Evolutionary conservation across 768 basidiomycete species (phyloP), one percentile per base, ranked within the genome.

Genomic region (Termitomyces titanicus): DNA sequence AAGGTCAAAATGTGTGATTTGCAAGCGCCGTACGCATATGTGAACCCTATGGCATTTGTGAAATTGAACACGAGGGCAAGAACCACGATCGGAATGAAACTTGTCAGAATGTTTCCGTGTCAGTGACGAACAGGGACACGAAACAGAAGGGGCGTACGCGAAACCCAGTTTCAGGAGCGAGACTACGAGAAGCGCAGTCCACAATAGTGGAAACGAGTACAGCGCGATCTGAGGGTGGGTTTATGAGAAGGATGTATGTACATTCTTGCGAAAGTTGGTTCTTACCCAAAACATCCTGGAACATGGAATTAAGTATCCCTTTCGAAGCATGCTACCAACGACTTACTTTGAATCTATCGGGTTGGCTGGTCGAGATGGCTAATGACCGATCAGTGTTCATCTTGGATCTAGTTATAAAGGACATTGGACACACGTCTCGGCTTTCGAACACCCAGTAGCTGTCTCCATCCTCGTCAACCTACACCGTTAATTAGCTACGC

Each of bases 401-500:
- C 22, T 22, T 38, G 1, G 6, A 13, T 29, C 0, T 42, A 13
- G 38, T 20, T 18, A 15, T 10, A 31, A 29, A 25, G 29, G 10
- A 15, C 22, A 25, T 46, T 33, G 33, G 18, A 74, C 89, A 66
- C 72, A 96, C 96, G 71, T 98, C 95, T 65, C 95, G 82, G 64
- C 89, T 90, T 73, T 99, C 97, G 61, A 99, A 99, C 11, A 99
- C 95, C 97, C 97, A 99, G 63, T 88, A 95, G 70, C 80, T 82
- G 70, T 96, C 92, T 2, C 97, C 97, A 61, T 98, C 94, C 51
- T 98, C 94, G 64, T 98, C 94, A 13, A 98, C 94, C 86, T 89
- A 56, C 58, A 50, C 22, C 11, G 13, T n/a, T 31, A 35, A 47
- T 47, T 39, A 47, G 33, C 39, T 57, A 11, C 51, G 12, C 24